Base-by-base conservation (phyloP, 1,139 yeast genomes). In the Scheffersomyces segobiensis region DNA sequence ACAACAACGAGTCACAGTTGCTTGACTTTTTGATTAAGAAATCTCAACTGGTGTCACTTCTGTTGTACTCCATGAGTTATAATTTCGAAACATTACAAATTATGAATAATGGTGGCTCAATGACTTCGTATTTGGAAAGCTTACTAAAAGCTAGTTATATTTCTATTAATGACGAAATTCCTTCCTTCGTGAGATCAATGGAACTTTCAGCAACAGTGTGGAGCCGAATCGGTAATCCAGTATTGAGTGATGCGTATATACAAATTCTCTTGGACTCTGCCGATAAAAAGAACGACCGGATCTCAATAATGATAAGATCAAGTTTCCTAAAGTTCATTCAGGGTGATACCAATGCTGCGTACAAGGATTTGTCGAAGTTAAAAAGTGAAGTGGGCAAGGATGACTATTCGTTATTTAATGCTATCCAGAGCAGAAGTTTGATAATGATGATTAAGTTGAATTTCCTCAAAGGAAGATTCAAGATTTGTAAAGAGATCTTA, bases 1-100 rank as follows among this genome's bases (percentile, higher is more conserved):
- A 74, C 58, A 76, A 74, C 60, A 75, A 76, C 61, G 80, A 83
- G 56, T 86, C 83, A 60, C 93, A 89, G 66, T 80, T 91, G 21
- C 74, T 90, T 12, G 85, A 84, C 54, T 88, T 88, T 66, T 73
- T 91, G 53, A 84, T 87, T 49, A 75, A 82, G 20, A 86, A 86
- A 64, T 81, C 91, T 0, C 83, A 80, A 60, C 73, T 78, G 50
- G 85, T 84, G 7, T 82, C 87, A 2, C 73, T 83, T 21, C 79
- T 73, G 69, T 73, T 88, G 52, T 86, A 86, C 62, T 80, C 92
- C 0, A 76, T 83, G 66, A 84, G 91, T 42, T 83, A 80, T 65
- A 88, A 86, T 64, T 83, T 84, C 62, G 90, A 87, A 63, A 84
- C 87, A 0, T 69, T 83, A 1, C 86, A 85, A 58, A 66, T 79